Base-by-base conservation (phyloP, 2,329 filamentous ascomycete genomes). In the Claviceps sp. region DNA sequence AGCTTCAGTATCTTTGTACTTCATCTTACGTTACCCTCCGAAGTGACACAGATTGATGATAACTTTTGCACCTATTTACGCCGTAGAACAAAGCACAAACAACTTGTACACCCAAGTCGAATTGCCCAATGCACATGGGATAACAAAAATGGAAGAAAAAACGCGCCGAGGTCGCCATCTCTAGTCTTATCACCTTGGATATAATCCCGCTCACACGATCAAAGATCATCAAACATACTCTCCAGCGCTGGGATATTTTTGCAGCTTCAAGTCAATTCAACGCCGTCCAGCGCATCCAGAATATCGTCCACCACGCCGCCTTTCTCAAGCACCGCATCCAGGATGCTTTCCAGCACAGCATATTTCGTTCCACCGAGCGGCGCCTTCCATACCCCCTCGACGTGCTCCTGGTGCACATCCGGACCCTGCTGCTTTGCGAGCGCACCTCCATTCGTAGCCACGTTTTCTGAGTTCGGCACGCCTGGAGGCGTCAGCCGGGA, bases 281-380 rank as follows among this genome's bases (percentile, higher is more conserved):
- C 87, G 17, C 77, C 80, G 56, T 90, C 84, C 58, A 97, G 69
- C 1, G 85, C 90, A 56, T 85, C 81, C 63, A 97, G 73, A 5
- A 96, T 85, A 66, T 96, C 91, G 58, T 90, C 83, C 4, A 85
- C 89, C 30, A 96, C 84, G 38, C 89, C 89, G 0, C 85, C 85
- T 60, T 77, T 80, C 63, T 86, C 80, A 54, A 95, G 66, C 37
- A 89, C 86, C 64, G 84, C 81, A 64, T 84, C 81, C 55, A 94
- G 81, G 70, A 96, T 87, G 50, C 77, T 75, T 50, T 82, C 78
- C 57, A 97, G 70, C 17, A 93, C 73, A 4, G 70, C 73, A 60
- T 89, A 80, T 71, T 87, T 89, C 40, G 91, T 81, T 2, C 91
- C 91, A 41, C 91, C 91, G 37, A 89, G 69, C 37, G 87, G 86